Base-by-base conservation (phyloP, 371 early-diverging fungal species). In the Apophysomyces elegans region DNA sequence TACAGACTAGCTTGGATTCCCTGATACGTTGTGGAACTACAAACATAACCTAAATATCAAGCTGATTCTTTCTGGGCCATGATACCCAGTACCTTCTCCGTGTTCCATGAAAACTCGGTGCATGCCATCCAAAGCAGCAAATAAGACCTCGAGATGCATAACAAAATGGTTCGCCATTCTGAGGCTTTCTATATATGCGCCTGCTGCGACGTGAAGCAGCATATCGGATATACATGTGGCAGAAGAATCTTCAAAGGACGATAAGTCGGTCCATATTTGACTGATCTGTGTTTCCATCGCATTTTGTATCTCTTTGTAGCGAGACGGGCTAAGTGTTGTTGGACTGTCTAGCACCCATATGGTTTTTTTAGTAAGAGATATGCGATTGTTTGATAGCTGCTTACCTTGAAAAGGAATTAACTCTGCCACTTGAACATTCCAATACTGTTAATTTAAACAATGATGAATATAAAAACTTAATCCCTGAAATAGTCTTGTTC, bases 221-320 rank as follows among this genome's bases (percentile, higher is more conserved):
- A 97, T 98, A 56, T 96, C 96, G 0, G 96, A 95, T 41, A 99
- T 97, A 77, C 95, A 96, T 12, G 95, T 93, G 3, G 98, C 97
- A 0, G 96, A 91, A 3, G 96, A 95, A 67, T 97, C 98, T 76
- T 98, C 98, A 77, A 96, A 99, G 2, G 91, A 91, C 5, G 95
- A 93, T 26, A 98, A 78, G 13, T 96, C 94, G 4, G 93, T 89
- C 89, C 96, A 93, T 62, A 99, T 95, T 46, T 91, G 87, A 43
- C 86, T 90, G 6, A 93, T 93, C 73, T 92, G 91, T 57, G 93
- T 88, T 58, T 95, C 92, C 62, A 85, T 83, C 7, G 58, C 59
- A 5, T 5, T 50, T 62, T 85, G 91, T 12, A 73, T 71, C 16
- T 74, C 67, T 58, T 79, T 74, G 21, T 88, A 73, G 8, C 80